Evolutionary conservation across 2,329 filamentous ascomycete genomes (phyloP).

Genomic region (Stromatinia cepivora): DNA sequence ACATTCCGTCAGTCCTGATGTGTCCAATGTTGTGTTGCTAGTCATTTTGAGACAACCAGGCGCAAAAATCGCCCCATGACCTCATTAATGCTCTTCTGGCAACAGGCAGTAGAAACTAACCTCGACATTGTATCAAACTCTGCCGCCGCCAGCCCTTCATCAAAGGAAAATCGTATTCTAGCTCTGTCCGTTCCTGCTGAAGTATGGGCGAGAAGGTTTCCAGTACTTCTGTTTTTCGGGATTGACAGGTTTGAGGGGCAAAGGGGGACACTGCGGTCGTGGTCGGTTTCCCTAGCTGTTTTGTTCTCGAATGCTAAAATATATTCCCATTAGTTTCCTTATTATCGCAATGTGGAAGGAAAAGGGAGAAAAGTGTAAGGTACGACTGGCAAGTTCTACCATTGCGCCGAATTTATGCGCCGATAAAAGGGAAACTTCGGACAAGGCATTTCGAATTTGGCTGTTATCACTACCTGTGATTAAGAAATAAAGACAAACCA

Average conservation of each 20-base stretch:
- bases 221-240: slow-evolving; percentile 66
- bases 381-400: background rate
- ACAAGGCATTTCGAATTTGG: slow-evolving; percentile 2
- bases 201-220: slow-evolving; percentile 53
- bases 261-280: slow-evolving; percentile 29
- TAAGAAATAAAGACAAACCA: slow-evolving; percentile 31
- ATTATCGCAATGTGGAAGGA: background rate
- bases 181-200: slow-evolving; percentile 53
- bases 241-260: slow-evolving; percentile 42
- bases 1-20: slow-evolving; percentile 33
- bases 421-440: slow-evolving; percentile 22
- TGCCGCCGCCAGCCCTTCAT: slow-evolving; percentile 57
- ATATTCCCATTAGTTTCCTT: slow-evolving; percentile 25
- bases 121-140: slow-evolving; percentile 74
- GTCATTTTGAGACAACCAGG: background rate
- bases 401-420: slow-evolving; percentile 21
- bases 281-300: slow-evolving; percentile 26
- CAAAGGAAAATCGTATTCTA: slow-evolving; percentile 69
- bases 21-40: background rate
- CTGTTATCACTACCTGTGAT: background rate
- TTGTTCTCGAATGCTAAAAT: slow-evolving; percentile 35
- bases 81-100: slow-evolving; percentile 3
- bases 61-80: slow-evolving; percentile 1
- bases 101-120: slow-evolving; percentile 50
- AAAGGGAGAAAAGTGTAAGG: slow-evolving; percentile 10